Evolutionary conservation across 768 basidiomycete species (phyloP), one percentile per base, ranked within the genome.

Genomic region (Pisolithus microcarpus): DNA sequence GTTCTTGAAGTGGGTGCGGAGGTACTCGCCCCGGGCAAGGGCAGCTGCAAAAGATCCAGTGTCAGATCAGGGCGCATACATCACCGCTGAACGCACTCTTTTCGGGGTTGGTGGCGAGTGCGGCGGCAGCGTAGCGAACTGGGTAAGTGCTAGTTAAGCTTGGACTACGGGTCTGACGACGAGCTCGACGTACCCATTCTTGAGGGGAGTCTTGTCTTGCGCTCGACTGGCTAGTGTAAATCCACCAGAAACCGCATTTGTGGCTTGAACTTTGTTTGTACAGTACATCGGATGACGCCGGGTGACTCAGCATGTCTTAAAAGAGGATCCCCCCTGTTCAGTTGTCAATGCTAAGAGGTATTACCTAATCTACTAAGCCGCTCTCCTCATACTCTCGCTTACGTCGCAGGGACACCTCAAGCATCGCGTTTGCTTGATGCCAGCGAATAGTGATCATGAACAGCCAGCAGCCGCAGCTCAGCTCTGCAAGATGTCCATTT

Each of bases 1-100:
- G 82, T 98, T 99, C 87, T 99, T 99, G 85, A 96, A 99, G 78
- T 97, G 95, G 44, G 96, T 98, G 63, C 94, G 90, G 66, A 96
- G 83, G 80, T 97, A 93, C 77, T 95, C 92, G 63, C 93, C 93
- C 65, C 88, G 87, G 53, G 94, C 87, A 66, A 82, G 87, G 65
- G 94, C 84, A 70, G 89, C 91, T 95, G 69, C 37, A 68, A 45
- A 57, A 54, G 52, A 31, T 36, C 13, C 42, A 34, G 13, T 24
- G 48, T 59, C 38, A 51, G 44, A 36, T 46, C 21, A 8, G 40
- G 24, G 18, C n/a, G 48, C 0, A 11, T 40, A 18, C 24, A 42
- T 11, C 6, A 37, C 30, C 43, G 37, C 26, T 39, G 55, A 38
- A 40, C 39, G 78, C 85, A 94, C 91, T 89, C 79, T 91, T 94